Conservation (phyloP, 495 filamentous ascomycete genomes). For the Aspergillus asperescens region DNA sequence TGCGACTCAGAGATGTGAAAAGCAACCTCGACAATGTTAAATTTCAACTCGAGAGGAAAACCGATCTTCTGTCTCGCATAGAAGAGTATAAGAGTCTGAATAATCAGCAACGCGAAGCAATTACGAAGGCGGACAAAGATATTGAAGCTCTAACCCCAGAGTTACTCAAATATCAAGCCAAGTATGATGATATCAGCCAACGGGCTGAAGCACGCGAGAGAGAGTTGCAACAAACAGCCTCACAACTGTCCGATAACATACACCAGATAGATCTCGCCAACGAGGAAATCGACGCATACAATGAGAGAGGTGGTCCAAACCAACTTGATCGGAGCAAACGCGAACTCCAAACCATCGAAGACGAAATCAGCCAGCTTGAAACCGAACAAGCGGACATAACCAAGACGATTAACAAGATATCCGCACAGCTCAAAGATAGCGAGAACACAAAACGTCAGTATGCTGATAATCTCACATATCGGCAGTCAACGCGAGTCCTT, state of each 20-base stretch:
- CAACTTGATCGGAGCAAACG: slow-evolving; percentile 64
- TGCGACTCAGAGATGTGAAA: slow-evolving; percentile 62
- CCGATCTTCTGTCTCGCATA: slow-evolving; percentile 58
- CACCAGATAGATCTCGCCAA: slow-evolving; percentile 71
- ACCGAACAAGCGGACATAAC: slow-evolving; percentile 62
- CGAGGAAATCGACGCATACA: slow-evolving; percentile 74
- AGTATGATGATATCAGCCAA: slow-evolving; percentile 67
- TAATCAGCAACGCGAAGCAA: slow-evolving; percentile 58
- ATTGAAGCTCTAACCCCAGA: slow-evolving; percentile 65
- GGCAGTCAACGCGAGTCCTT: slow-evolving; percentile 63
- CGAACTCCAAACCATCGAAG: slow-evolving; percentile 62
- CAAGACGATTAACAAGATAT: slow-evolving; percentile 67
- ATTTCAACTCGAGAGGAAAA: slow-evolving; percentile 74
- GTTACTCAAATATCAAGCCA: slow-evolving; percentile 64
- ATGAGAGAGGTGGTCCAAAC: slow-evolving; percentile 64
- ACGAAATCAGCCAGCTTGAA: slow-evolving; percentile 59
- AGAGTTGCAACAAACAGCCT: slow-evolving; percentile 64
- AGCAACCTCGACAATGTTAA: slow-evolving; percentile 62
- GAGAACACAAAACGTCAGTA: slow-evolving; percentile 77
- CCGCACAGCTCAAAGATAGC: slow-evolving; percentile 68
- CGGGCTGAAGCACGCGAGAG: slow-evolving; percentile 69
- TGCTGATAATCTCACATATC: slow-evolving; percentile 78
- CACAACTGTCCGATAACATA: slow-evolving; percentile 63
- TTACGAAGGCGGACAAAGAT: slow-evolving; percentile 61
- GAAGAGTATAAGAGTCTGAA: slow-evolving; percentile 66